Conservation (phyloP, 2,329 filamentous ascomycete species). For the Aspergillus quadrilineatus region DNA sequence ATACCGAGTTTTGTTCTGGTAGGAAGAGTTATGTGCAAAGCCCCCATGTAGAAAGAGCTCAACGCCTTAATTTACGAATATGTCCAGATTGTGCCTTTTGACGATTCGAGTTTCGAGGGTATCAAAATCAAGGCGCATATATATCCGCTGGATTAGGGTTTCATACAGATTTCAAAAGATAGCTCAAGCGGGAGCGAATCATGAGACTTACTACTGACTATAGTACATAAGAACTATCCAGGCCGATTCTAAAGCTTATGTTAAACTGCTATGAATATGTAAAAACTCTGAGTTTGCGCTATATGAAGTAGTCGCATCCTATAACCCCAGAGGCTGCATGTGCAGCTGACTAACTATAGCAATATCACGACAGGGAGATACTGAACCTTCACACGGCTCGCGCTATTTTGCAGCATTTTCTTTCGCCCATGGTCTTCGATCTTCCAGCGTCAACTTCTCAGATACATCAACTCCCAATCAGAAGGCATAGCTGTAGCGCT, state of each 20-base stretch:
- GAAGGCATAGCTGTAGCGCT: slow-evolving; percentile 40
- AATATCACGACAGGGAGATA: no score
- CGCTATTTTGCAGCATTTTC: slow-evolving; percentile 29
- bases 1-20: background rate
- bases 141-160: background rate
- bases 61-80: background rate
- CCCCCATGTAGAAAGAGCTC: background rate
- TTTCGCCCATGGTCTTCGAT: slow-evolving; percentile 29
- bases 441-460: slow-evolving; percentile 36
- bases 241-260: no score
- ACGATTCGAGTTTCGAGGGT: background rate
- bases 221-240: no score
- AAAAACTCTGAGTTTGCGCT: no score
- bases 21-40: background rate
- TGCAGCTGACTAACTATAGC: no score
- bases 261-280: no score
- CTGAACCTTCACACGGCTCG: background rate
- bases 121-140: background rate
- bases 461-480: slow-evolving; percentile 40
- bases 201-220: no score
- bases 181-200: no score
- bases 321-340: no score
- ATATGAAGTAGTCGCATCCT: no score
- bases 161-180: no score
- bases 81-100: no score